phyloP scores from a whole-genome alignment of 345 rosid species.

The Salix arbutifolia region DNA sequence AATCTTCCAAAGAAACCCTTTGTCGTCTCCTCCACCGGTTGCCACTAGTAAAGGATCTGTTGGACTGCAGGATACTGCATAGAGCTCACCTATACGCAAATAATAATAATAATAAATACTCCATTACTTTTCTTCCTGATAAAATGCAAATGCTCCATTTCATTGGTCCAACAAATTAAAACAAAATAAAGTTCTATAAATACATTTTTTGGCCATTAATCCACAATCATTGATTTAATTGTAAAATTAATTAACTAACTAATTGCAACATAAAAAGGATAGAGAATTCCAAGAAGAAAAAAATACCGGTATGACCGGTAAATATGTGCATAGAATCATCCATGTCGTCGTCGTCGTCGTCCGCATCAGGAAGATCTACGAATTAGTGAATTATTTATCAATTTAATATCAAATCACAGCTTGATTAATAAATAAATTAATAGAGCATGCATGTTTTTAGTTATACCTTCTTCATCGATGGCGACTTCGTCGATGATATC shows the following conservation, averaged over 20 bases:
- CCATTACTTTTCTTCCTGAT: neutral
- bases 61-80: constrained; percentile 72
- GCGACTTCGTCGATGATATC: constrained; percentile 64
- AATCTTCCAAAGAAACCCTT: constrained; percentile 76
- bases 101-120: neutral
- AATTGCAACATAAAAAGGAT: neutral
- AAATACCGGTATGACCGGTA: constrained; percentile 74
- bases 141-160: neutral
- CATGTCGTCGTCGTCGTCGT: constrained; percentile 46
- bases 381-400: neutral
- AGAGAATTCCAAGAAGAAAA: neutral
- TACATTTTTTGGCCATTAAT: neutral
- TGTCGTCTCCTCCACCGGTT: constrained; percentile 90
- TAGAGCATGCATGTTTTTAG: neutral
- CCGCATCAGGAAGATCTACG: constrained; percentile 81
- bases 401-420: neutral
- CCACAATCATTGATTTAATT: neutral
- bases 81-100: constrained; percentile 58
- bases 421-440: neutral
- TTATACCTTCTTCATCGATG: constrained; percentile 76
- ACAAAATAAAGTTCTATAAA: neutral
- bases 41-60: constrained; percentile 75
- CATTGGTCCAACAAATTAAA: neutral
- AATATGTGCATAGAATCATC: constrained; percentile 90
- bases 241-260: neutral